Base-by-base conservation (phyloP, 768 basidiomycete genomes). In the Mycena capillaripes region DNA sequence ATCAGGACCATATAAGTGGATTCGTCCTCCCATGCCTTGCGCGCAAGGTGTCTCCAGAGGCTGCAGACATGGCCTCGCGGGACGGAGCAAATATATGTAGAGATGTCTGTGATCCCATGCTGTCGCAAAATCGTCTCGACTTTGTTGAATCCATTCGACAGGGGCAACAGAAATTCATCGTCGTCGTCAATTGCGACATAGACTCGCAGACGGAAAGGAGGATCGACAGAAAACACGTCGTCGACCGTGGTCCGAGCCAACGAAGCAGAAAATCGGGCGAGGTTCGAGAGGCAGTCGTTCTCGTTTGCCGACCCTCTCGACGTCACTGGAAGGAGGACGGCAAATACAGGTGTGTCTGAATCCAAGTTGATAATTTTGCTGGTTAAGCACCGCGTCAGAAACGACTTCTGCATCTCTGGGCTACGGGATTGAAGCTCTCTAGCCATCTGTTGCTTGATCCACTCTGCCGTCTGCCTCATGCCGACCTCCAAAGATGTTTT, bases 251-350 rank as follows among this genome's bases (percentile, higher is more conserved):
- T 90, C 16, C 76, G 75, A 5, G 76, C 44, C 19, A 91, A 78
- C 4, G 88, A 89, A 23, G 74, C 64, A 0, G 86, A 84, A 74
- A 91, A 91, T 0, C 7, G 7, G 6, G 36, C 36, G 12, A 36
- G 36, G 36, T 36, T 36, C 36, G 36, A 36, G 12, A 36, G 36
- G 12, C 36, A 36, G 36, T 36, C 36, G 36, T 12, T 36, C 36
- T 36, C 12, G 36, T 36, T 36, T 36, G 12, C 36, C 36, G 36
- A 36, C 12, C 87, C 86, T 1, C 86, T 83, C 10, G 90, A 91
- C 0, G 90, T 91, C 74, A 91, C 84, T 2, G 90, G 90, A 10
- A 91, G 85, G 3, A 91, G 81, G 48, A 91, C 82, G 2, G 86
- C 90, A 73, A 90, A 89, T 8, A 78, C 83, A 61, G 83, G 79